phyloP scores from a whole-genome alignment of 1,284 basidiomycete genomes.

The Pseudozyma thailandica region DNA sequence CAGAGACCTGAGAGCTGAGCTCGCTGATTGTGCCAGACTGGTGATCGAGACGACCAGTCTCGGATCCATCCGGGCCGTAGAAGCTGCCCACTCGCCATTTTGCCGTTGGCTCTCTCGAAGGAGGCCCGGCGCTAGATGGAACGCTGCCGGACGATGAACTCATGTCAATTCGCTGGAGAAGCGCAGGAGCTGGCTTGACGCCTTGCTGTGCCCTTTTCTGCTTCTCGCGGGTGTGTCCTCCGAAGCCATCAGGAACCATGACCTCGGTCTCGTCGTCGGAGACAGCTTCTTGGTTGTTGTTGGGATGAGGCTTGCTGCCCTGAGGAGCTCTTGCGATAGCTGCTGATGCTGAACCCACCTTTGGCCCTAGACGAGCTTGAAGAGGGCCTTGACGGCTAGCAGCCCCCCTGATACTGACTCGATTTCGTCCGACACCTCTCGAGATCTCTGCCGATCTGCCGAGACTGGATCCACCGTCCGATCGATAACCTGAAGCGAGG shows the following conservation, averaged over 20 bases:
- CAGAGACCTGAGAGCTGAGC: neutral
- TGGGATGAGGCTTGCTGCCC: neutral
- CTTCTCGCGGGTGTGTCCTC: slow-evolving; percentile 42
- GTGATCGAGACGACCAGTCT: slow-evolving; percentile 44
- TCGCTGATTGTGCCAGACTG: slow-evolving; percentile 30
- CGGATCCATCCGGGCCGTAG: slow-evolving; percentile 52
- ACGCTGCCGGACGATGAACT: neutral
- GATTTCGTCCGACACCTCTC: slow-evolving; percentile 29
- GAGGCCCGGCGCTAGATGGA: neutral
- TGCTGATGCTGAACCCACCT: slow-evolving; percentile 3
- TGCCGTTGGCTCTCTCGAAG: neutral
- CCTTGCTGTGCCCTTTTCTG: slow-evolving; percentile 15
- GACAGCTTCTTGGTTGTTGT: neutral
- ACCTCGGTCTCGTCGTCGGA: slow-evolving; percentile 44
- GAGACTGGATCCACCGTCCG: slow-evolving; percentile 44
- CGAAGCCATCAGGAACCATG: slow-evolving; percentile 56
- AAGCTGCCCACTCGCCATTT: slow-evolving; percentile 54
- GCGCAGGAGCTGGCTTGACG: slow-evolving; percentile 4
- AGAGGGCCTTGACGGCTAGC: slow-evolving; percentile 23
- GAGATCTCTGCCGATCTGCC: slow-evolving; percentile 53
- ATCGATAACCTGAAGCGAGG: slow-evolving; percentile 34
- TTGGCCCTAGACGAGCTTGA: slow-evolving; percentile 27
- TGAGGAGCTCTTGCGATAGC: too few relatives aligned
- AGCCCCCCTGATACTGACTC: slow-evolving; percentile 24
- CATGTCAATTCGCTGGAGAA: slow-evolving; percentile 29